phyloP scores from a whole-genome alignment of 768 basidiomycete genomes.

The Podaxis rugospora region DNA sequence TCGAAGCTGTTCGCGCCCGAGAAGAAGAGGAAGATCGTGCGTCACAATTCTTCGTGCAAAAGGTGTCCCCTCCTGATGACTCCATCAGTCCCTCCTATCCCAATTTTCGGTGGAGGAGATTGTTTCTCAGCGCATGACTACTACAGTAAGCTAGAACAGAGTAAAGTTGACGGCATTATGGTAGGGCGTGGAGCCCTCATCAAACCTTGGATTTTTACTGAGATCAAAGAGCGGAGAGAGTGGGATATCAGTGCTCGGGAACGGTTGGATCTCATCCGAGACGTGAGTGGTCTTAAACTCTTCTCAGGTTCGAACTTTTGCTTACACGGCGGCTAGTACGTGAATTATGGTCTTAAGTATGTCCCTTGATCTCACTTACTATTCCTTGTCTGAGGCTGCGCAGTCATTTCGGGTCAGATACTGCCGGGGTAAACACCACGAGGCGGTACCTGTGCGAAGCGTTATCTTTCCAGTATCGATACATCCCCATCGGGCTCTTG shows the following conservation, averaged over 20 bases:
- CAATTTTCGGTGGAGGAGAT: slow-evolving; percentile 96
- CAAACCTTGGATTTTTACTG: slow-evolving; percentile 96
- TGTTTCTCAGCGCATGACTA: slow-evolving; percentile 87
- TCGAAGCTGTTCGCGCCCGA: slow-evolving; percentile 66
- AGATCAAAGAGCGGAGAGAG: slow-evolving; percentile 86
- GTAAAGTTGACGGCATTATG: slow-evolving; percentile 94
- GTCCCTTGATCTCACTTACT: slow-evolving; percentile 31
- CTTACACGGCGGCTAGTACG: slow-evolving; percentile 48
- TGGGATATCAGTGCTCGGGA: slow-evolving; percentile 92
- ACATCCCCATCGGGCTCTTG: slow-evolving; percentile 89
- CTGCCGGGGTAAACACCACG: slow-evolving; percentile 84
- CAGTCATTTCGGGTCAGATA: slow-evolving; percentile 85
- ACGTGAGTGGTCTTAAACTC: slow-evolving; percentile 38
- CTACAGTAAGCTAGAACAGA: slow-evolving; percentile 69
- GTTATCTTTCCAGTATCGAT: slow-evolving; percentile 94
- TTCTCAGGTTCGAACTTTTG: neutral
- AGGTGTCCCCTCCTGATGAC: neutral
- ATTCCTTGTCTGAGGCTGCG: slow-evolving; percentile 4
- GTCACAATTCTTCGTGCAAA: slow-evolving; percentile 21
- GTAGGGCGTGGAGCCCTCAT: slow-evolving; percentile 91
- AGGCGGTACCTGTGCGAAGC: slow-evolving; percentile 94
- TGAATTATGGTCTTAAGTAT: slow-evolving; percentile 74
- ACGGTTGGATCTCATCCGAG: slow-evolving; percentile 71
- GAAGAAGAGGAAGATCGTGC: slow-evolving; percentile 70
- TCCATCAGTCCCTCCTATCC: slow-evolving; percentile 67